These are phyloP conservation scores for Aspergillus niger DNA, from an alignment of 2,329 filamentous ascomycete species.

Conservation along the genomic window DNA sequence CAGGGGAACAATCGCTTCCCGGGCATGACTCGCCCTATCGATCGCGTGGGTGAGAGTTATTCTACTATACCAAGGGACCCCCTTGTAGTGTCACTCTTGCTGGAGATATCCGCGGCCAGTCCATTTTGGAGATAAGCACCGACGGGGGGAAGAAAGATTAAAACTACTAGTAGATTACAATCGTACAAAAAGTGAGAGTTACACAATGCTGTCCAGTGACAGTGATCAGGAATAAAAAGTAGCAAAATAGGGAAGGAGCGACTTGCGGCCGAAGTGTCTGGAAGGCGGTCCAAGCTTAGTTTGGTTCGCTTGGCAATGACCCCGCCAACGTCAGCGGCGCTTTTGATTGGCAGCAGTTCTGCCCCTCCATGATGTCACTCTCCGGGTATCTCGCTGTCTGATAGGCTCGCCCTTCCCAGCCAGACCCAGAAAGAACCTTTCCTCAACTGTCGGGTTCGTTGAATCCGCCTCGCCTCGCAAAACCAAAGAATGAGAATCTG, in stretches of 20 bases:
- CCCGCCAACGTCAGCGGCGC: constrained; percentile 20
- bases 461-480: constrained; percentile 1
- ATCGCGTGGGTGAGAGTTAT: neutral
- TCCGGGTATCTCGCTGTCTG: neutral
- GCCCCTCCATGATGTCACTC: constrained; percentile 17
- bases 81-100: neutral
- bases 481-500: neutral
- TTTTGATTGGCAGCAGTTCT: constrained; percentile 14
- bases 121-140: too few species aligned
- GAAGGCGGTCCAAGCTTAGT: constrained; percentile 18
- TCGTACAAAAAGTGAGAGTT: too few species aligned
- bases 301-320: constrained; percentile 13
- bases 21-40: neutral
- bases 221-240: too few species aligned
- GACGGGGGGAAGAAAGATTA: too few species aligned
- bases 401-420: constrained; percentile 5
- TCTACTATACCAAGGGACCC: too few species aligned
- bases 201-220: too few species aligned
- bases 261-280: constrained; percentile 9
- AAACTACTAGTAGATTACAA: too few species aligned
- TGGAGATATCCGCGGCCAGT: neutral
- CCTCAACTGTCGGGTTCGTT: constrained; percentile 6
- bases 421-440: constrained; percentile 11
- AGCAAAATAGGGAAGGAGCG: neutral
- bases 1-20: neutral